Percentiles rank a stretch among this genome's conserved stretches.
phyloP scores from a whole-genome alignment of 805 yeast species.

The Torulaspora microellipsoides region DNA sequence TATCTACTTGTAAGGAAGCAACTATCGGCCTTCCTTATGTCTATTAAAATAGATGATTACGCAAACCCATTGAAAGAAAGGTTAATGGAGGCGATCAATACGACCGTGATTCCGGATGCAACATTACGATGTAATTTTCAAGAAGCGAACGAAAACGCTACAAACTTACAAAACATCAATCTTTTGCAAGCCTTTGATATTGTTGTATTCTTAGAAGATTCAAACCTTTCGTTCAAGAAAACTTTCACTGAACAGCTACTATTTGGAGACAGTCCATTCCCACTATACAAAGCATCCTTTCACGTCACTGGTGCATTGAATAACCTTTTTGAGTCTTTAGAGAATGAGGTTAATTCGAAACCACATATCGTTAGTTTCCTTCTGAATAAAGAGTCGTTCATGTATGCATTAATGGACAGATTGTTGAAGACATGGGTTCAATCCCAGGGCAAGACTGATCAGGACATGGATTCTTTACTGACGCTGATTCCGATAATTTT shows the following conservation, averaged over 20 bases:
- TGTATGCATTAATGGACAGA: conserved; percentile 52
- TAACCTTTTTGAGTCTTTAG: conserved; percentile 18
- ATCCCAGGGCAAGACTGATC: conserved; percentile 45
- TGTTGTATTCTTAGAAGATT: conserved; percentile 49
- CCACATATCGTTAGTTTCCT: conserved; percentile 38
- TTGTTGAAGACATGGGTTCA: conserved; percentile 62
- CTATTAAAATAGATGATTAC: conserved; percentile 13
- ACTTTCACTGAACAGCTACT: conserved; percentile 58
- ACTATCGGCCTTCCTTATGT: conserved; percentile 9
- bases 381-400: conserved; percentile 46
- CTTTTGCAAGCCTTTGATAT: conserved; percentile 51
- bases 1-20: conserved; percentile 11
- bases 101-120: conserved; percentile 11
- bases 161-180: conserved; percentile 13
- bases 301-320: conserved; percentile 32
- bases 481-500: conserved; percentile 42
- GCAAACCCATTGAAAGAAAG: conserved; percentile 10
- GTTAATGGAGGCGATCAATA: conserved; percentile 12
- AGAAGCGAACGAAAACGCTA: conserved; percentile 10
- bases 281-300: conserved; percentile 41
- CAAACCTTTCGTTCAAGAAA: conserved; percentile 58
- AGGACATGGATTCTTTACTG: conserved; percentile 49
- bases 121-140: conserved; percentile 5
- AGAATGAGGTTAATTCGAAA: conserved; percentile 20
- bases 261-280: conserved; percentile 52